Evolutionary conservation across 805 yeast species (phyloP).

Genomic region (Sugiyamaella lignohabitans): DNA sequence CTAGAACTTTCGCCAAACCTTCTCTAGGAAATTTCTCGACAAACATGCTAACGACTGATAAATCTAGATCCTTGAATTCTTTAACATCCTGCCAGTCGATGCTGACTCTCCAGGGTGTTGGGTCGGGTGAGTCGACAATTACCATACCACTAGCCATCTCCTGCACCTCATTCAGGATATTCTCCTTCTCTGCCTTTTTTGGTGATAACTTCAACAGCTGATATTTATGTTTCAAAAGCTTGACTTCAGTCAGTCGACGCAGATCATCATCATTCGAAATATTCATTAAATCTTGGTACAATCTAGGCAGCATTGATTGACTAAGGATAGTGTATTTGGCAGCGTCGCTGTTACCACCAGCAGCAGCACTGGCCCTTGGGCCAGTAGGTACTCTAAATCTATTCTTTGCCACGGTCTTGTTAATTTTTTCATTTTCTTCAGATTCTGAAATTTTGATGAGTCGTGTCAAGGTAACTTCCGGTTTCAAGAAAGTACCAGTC

Average conservation of each 20-base stretch:
- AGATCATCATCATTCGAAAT: constrained; percentile 52
- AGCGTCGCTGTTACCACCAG: constrained; percentile 11
- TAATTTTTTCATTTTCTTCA: constrained; percentile 23
- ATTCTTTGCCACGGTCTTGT: constrained; percentile 20
- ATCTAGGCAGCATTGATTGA: constrained; percentile 44
- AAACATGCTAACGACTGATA: constrained; percentile 41
- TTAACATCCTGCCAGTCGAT: constrained; percentile 67
- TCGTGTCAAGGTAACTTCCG: constrained; percentile 21
- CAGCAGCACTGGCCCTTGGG: constrained; percentile 10
- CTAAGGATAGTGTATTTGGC: constrained; percentile 43
- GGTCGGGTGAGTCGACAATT: constrained; percentile 52
- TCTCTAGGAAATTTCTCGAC: constrained; percentile 50
- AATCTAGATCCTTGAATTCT: constrained; percentile 44
- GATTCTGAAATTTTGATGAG: constrained; percentile 22
- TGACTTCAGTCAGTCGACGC: constrained; percentile 55
- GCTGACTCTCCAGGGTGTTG: constrained; percentile 64
- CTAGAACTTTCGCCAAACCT: constrained; percentile 57
- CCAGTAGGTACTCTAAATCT: constrained; percentile 14
- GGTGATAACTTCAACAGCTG: constrained; percentile 52
- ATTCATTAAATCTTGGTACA: constrained; percentile 54
- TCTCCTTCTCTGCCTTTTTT: constrained; percentile 31
- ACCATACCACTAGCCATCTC: constrained; percentile 68
- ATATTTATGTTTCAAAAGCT: constrained; percentile 50
- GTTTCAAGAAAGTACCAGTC: constrained; percentile 26
- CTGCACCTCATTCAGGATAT: constrained; percentile 38